Evolutionary conservation across 164 flowering plant genomes (phyloP).

Genomic region (Chimonanthus praecox): DNA sequence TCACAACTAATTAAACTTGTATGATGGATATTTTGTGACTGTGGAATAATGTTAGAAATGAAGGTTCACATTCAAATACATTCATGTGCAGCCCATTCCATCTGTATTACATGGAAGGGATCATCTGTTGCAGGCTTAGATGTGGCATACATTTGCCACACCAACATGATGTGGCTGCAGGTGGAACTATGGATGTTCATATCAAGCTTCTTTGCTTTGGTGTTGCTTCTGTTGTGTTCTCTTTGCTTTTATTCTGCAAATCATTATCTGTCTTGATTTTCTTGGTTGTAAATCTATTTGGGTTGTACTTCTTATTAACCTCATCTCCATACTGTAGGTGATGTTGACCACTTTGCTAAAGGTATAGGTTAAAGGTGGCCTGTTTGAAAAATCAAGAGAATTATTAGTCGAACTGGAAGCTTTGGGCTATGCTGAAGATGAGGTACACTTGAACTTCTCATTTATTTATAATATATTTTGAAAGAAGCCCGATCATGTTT

Average conservation of each 20-base stretch:
- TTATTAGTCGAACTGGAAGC: slow-evolving; percentile 56
- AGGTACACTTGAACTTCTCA: slow-evolving; percentile 34
- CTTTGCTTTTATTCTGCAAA: background rate
- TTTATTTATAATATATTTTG: background rate
- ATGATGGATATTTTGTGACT: too few relatives aligned
- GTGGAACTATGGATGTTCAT: background rate
- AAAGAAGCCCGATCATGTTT: too few relatives aligned
- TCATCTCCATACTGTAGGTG: slow-evolving; percentile 47
- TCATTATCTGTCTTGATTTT: background rate
- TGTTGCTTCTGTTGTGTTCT: background rate
- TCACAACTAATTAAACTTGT: too few relatives aligned
- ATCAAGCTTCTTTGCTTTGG: background rate
- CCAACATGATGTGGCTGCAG: background rate
- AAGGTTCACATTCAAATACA: too few relatives aligned
- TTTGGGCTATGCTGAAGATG: slow-evolving; percentile 70
- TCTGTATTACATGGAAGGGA: too few relatives aligned
- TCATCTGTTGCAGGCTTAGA: too few relatives aligned
- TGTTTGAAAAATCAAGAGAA: slow-evolving; percentile 74
- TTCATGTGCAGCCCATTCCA: too few relatives aligned
- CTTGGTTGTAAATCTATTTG: background rate
- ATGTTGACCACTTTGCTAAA: slow-evolving; percentile 76
- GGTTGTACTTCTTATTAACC: background rate
- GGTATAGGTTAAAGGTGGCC: slow-evolving; percentile 80
- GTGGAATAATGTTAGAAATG: too few relatives aligned
- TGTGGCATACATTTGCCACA: background rate